Percentiles rank a stretch among this genome's conserved stretches.
These are phyloP conservation scores for Umbelopsis vinacea DNA, from an alignment of 192 early-diverging fungal genomes.

Conservation along the genomic window DNA sequence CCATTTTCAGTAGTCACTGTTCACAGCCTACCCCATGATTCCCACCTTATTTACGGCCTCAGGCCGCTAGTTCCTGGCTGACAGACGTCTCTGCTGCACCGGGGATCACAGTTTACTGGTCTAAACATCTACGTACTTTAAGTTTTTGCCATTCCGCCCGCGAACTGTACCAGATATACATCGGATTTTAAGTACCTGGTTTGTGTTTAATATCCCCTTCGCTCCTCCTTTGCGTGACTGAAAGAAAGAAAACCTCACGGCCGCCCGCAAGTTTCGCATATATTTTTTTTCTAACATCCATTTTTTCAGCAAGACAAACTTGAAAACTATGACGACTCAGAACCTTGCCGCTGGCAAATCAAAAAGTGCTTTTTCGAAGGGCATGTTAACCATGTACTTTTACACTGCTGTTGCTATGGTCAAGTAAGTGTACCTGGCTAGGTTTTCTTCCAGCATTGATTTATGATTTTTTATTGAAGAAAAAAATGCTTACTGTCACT, in stretches of 20 bases:
- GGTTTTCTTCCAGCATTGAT: neutral
- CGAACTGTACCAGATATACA: no score
- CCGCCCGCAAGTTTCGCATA: neutral
- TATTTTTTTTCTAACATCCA: no score
- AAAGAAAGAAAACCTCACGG: neutral
- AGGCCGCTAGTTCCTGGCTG: neutral
- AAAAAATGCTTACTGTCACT: neutral
- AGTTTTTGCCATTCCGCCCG: neutral
- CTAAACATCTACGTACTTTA: neutral
- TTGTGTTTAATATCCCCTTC: neutral
- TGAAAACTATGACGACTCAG: neutral
- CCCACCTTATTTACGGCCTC: neutral
- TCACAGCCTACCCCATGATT: no score
- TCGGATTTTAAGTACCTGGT: neutral
- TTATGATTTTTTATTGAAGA: no score
- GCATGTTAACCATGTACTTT: slow-evolving; percentile 9
- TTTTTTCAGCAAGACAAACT: neutral
- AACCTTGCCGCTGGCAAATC: slow-evolving; percentile 10
- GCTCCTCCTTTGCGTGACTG: neutral
- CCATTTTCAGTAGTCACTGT: no score
- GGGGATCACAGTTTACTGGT: neutral
- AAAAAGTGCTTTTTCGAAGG: neutral
- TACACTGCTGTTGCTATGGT: slow-evolving; percentile 13
- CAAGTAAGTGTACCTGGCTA: neutral
- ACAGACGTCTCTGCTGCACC: neutral